These are phyloP conservation scores for Citrullus amarus DNA, from an alignment of 306 rosid species.

Conservation along the genomic window DNA sequence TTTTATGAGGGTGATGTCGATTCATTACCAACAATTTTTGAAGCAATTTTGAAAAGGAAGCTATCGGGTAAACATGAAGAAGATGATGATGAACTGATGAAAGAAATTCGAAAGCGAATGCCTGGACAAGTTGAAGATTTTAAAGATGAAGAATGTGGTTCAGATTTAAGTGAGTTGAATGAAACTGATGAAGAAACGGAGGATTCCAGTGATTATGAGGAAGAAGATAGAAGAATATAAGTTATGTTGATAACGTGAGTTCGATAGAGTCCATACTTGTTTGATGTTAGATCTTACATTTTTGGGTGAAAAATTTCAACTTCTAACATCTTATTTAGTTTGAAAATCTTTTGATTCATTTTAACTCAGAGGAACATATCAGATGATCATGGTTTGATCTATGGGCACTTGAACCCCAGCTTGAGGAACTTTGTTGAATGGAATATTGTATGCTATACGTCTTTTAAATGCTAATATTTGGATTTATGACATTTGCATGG, in stretches of 20 bases:
- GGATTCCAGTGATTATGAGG: slow-evolving; percentile 9
- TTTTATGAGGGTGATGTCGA: slow-evolving; percentile 42
- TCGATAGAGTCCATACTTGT: neutral
- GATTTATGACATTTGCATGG: no score
- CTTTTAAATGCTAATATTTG: neutral
- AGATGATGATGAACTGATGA: slow-evolving; percentile 40
- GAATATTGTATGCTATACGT: neutral
- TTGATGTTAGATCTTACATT: neutral
- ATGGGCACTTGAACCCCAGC: neutral
- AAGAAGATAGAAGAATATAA: neutral
- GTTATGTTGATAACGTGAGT: neutral
- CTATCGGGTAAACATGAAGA: slow-evolving; percentile 44
- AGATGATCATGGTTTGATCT: neutral
- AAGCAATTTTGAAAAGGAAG: slow-evolving; percentile 55
- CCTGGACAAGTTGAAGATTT: slow-evolving; percentile 11
- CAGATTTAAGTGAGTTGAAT: slow-evolving; percentile 14
- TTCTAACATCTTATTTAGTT: neutral
- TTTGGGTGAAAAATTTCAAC: neutral
- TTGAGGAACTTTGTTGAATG: neutral
- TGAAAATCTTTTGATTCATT: neutral
- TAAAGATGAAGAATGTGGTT: slow-evolving; percentile 19
- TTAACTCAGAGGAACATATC: neutral
- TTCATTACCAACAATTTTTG: slow-evolving; percentile 54
- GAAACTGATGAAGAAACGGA: slow-evolving; percentile 12
- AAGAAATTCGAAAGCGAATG: slow-evolving; percentile 32